Conservation (phyloP, 169 alveolate species). For the Toxoplasma gondii region DNA sequence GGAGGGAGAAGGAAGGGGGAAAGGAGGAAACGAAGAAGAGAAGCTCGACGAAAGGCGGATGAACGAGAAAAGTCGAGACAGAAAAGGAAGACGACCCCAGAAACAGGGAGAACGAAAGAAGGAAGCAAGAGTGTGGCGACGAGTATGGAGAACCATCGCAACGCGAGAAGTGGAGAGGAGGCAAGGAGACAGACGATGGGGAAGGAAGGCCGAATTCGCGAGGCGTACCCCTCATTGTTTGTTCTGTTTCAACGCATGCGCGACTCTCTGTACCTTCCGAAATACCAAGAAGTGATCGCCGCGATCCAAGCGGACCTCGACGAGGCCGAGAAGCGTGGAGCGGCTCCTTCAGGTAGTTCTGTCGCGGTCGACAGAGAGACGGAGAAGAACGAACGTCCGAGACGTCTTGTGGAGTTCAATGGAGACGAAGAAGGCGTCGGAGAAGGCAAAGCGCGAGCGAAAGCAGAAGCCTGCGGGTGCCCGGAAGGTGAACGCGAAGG, state of each 20-base stretch:
- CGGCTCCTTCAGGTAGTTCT: too few relatives aligned
- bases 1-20: neutral
- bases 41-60: neutral
- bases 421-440: too few relatives aligned
- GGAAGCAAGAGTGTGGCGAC: neutral
- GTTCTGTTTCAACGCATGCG: constrained; percentile 35
- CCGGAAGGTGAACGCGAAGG: neutral
- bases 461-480: neutral
- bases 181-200: neutral
- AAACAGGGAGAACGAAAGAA: neutral
- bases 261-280: neutral
- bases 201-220: neutral
- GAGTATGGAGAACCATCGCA: neutral
- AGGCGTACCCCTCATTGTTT: neutral
- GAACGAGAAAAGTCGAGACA: neutral
- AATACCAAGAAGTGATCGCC: neutral
- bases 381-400: too few relatives aligned
- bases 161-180: neutral
- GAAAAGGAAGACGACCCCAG: neutral
- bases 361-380: too few relatives aligned
- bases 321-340: neutral
- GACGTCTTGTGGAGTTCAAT: too few relatives aligned
- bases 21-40: neutral
- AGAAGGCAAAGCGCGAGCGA: neutral
- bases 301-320: neutral